Evolutionary conservation across 163 green algal genomes (phyloP), one percentile per base, ranked within the genome.

Genomic region (Scenedesmus sp.): DNA sequence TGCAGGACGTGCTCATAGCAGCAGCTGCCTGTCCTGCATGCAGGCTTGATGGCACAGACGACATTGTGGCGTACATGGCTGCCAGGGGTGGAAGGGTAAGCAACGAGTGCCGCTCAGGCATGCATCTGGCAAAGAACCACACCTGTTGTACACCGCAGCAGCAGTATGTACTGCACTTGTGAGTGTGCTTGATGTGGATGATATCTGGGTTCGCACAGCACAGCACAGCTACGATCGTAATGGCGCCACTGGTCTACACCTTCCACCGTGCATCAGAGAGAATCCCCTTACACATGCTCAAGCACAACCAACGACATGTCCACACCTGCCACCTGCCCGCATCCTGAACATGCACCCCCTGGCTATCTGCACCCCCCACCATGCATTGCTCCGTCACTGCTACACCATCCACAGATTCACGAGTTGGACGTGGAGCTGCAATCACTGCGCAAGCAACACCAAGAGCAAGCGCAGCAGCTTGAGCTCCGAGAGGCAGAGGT

Each of bases 351-450:
- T 22, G 3, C 51, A 26, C 51, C 12, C 12, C 1, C 51, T 22
- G 20, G 6, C 1, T 78, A 2, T 24, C n/a, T 73, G 9, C 30
- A 24, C n/a, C 51, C 12, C 35, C 10, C 6, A 88, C n/a, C 30
- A 30, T 2, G 22, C 13, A 24, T 33, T 18, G 53, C 70, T 44
- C 33, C 40, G 40, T 12, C 40, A 37, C 43, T 84, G 40, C 78
- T 44, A 13, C 42, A 43, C 22, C 26, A 42, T 22, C 26, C 59
- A 68, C 51, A 94, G 92, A 94, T 95, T 42, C 92, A 95, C 82
- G 92, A 96, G 88, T 93, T 95, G 2, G 92, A 96, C 68, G 92
- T 93, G 9, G 88, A 92, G 65, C 81, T 96, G 33, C 42, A 70
- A 72, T 65, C 94, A 46, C 68, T 95, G 30, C 40, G 30, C 46